Conservation (phyloP, 306 rosid genomes). For the Rubus idaeus region DNA sequence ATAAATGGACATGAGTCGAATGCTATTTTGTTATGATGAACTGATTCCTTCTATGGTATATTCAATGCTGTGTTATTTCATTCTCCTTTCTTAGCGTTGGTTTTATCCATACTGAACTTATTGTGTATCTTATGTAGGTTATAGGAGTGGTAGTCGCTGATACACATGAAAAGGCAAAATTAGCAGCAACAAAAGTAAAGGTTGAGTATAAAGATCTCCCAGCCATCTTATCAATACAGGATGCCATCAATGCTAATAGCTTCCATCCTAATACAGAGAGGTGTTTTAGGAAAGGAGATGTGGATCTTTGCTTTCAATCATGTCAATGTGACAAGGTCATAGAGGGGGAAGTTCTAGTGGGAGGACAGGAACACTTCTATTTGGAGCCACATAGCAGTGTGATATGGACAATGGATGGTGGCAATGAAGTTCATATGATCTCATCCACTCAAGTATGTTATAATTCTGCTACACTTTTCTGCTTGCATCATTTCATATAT, state of each 20-base stretch:
- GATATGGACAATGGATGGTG: conserved; percentile 88
- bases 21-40: not conserved
- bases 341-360: conserved; percentile 85
- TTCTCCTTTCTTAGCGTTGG: not conserved
- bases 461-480: not conserved
- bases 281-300: conserved; percentile 73
- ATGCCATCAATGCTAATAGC: conserved; percentile 74
- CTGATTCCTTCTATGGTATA: not conserved
- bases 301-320: conserved; percentile 74
- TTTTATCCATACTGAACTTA: not conserved
- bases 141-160: conserved; percentile 93
- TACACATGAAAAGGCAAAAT: conserved; percentile 92
- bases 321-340: conserved; percentile 72
- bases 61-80: not conserved
- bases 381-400: conserved; percentile 83
- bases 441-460: conserved; percentile 89
- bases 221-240: conserved; percentile 75
- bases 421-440: conserved; percentile 94
- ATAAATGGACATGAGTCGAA: not conserved
- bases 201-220: conserved; percentile 85
- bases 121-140: conserved; percentile 47
- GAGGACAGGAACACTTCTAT: conserved; percentile 98
- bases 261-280: conserved; percentile 74
- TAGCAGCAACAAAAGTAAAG: conserved; percentile 66
- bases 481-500: not conserved